Conservation (phyloP, 202 grass and related monocot genomes). For the Zizania palustris region DNA sequence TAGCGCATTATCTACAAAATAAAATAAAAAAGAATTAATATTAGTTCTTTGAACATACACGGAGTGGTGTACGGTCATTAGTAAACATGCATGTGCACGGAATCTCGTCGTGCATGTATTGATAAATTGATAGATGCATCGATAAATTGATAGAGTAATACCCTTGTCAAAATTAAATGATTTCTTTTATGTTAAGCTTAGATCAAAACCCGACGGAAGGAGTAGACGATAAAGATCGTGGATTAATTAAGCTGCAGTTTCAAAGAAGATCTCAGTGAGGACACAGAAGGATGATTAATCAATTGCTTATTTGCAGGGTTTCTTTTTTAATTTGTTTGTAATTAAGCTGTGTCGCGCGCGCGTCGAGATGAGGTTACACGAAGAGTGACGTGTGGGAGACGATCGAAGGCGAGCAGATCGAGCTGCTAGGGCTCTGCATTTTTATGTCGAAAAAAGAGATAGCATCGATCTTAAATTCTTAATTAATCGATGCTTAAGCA, state of each 20-base stretch:
- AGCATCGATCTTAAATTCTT: slow-evolving; percentile 34
- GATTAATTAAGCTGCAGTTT: neutral
- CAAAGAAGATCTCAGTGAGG: slow-evolving; percentile 22
- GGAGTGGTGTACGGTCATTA: too few species aligned
- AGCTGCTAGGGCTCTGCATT: neutral
- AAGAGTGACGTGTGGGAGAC: slow-evolving; percentile 35
- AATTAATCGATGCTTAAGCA: slow-evolving; percentile 11
- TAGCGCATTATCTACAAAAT: too few species aligned
- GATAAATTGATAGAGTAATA: too few species aligned
- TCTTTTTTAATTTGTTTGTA: neutral
- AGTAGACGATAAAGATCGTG: neutral
- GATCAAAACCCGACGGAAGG: too few species aligned
- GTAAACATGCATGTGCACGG: too few species aligned
- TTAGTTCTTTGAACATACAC: too few species aligned
- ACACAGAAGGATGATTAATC: neutral
- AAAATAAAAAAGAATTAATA: too few species aligned
- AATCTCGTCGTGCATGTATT: too few species aligned
- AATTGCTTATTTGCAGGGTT: neutral
- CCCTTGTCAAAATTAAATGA: too few species aligned
- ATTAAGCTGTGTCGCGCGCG: neutral
- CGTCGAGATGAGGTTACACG: neutral
- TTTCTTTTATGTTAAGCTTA: too few species aligned
- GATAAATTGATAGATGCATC: too few species aligned
- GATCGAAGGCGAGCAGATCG: slow-evolving; percentile 28
- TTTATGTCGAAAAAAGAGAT: neutral